phyloP scores from a whole-genome alignment of 148 eudicot species.

The Dysphania ambrosioides region DNA sequence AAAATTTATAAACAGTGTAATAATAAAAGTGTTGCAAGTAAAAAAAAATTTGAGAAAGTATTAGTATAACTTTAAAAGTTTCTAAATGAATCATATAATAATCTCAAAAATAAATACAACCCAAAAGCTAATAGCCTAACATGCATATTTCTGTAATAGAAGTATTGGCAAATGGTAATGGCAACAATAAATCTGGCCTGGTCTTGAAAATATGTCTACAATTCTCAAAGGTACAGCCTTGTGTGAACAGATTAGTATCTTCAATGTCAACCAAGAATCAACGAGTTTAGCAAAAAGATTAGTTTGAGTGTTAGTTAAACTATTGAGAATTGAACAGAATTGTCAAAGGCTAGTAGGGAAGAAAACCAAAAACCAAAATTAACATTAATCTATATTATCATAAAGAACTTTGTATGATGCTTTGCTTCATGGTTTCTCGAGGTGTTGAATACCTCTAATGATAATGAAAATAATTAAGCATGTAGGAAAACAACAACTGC shows the following conservation, averaged over 20 bases:
- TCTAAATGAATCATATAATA: too few relatives aligned
- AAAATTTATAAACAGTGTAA: too few relatives aligned
- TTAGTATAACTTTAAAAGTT: too few relatives aligned
- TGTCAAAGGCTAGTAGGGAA: not conserved
- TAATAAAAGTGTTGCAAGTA: too few relatives aligned
- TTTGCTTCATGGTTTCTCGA: not conserved
- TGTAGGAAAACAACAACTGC: not conserved
- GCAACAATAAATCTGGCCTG: too few relatives aligned
- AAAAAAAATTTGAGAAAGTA: too few relatives aligned
- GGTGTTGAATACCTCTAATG: not conserved
- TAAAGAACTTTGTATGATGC: conserved; percentile 1
- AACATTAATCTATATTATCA: conserved; percentile 17
- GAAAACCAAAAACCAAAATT: conserved; percentile 14
- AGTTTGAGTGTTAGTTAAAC: not conserved
- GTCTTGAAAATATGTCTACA: too few relatives aligned
- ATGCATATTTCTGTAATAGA: too few relatives aligned
- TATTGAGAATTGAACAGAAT: not conserved
- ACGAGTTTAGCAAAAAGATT: not conserved
- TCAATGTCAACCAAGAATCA: conserved; percentile 16
- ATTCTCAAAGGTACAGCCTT: not conserved
- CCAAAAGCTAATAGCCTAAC: too few relatives aligned
- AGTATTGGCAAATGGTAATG: too few relatives aligned
- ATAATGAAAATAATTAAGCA: not conserved
- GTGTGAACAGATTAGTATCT: conserved; percentile 9
- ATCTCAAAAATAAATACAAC: too few relatives aligned